Evolutionary conservation across 2,329 filamentous ascomycete genomes (phyloP).

Genomic region (Aureobasidium sp.): DNA sequence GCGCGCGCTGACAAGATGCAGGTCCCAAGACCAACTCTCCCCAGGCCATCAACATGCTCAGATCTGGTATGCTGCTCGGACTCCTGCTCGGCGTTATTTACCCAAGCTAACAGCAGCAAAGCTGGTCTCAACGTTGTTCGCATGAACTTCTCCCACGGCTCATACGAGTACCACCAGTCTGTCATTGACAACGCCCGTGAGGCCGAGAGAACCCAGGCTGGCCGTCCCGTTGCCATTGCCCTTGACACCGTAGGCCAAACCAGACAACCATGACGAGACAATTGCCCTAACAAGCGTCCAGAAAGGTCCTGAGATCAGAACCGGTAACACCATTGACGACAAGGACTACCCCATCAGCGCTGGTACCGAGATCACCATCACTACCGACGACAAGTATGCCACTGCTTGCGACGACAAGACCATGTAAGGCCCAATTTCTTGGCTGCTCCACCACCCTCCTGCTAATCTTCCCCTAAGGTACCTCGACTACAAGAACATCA

Average conservation of each 20-base stretch:
- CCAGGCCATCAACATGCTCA: constrained; percentile 92
- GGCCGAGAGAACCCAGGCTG: constrained; percentile 68
- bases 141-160: constrained; percentile 98
- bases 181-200: constrained; percentile 93
- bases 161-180: constrained; percentile 94
- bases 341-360: constrained; percentile 72
- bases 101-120: constrained; percentile 23
- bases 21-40: constrained; percentile 97
- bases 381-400: constrained; percentile 89
- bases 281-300: constrained; percentile 25
- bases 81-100: not conserved
- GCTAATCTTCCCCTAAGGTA: constrained; percentile 52
- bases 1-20: constrained; percentile 23
- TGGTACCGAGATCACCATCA: constrained; percentile 86
- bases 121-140: constrained; percentile 95
- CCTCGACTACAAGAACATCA: constrained; percentile 99
- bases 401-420: constrained; percentile 79
- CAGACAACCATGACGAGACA: not conserved
- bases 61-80: constrained; percentile 45
- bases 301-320: constrained; percentile 83
- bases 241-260: constrained; percentile 60
- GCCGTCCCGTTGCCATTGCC: constrained; percentile 90
- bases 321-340: constrained; percentile 65
- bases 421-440: constrained; percentile 59
- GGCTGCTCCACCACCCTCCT: not conserved